A percentile compares a stretch with the other conserved stretches of the same genome.
Evolutionary conservation across 2,329 filamentous ascomycete species (phyloP).

Genomic region (Penicillium sp.): DNA sequence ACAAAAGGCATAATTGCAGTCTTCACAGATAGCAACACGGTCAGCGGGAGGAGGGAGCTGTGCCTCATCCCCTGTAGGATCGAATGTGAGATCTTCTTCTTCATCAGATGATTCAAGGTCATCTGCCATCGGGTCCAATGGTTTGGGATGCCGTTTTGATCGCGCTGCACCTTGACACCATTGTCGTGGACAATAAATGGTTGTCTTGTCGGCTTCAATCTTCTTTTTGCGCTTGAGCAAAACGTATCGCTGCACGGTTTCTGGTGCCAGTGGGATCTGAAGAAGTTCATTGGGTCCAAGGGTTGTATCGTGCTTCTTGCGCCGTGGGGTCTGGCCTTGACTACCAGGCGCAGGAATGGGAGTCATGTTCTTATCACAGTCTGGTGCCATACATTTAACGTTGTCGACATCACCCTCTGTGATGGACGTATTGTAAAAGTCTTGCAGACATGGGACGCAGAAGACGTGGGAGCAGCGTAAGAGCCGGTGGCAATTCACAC

Average conservation of each 20-base stretch:
- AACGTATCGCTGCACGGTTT: constrained; percentile 81
- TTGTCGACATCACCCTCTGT: constrained; percentile 76
- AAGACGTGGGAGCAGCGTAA: constrained; percentile 87
- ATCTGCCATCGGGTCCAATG: constrained; percentile 62
- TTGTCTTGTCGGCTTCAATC: constrained; percentile 87
- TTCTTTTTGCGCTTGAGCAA: constrained; percentile 88
- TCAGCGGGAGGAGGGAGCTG: constrained; percentile 56
- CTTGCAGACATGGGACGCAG: constrained; percentile 80
- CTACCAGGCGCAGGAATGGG: constrained; percentile 14
- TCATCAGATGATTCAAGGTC: constrained; percentile 52
- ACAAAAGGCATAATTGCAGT: constrained; percentile 90
- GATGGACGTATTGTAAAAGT: constrained; percentile 89
- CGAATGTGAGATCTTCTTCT: constrained; percentile 47
- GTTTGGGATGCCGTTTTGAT: constrained; percentile 72
- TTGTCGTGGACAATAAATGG: constrained; percentile 84
- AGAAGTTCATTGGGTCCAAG: constrained; percentile 82
- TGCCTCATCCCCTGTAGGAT: constrained; percentile 46
- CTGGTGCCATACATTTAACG: constrained; percentile 77
- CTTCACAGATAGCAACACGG: constrained; percentile 79
- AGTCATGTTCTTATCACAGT: constrained; percentile 67
- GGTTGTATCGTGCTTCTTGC: constrained; percentile 64
- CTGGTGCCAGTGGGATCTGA: constrained; percentile 69
- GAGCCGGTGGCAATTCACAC: constrained; percentile 76
- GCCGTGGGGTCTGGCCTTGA: constrained; percentile 39
- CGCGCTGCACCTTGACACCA: constrained; percentile 91